Evolutionary conservation across 345 rosid species (phyloP).

Genomic region (Salix arbutifolia): DNA sequence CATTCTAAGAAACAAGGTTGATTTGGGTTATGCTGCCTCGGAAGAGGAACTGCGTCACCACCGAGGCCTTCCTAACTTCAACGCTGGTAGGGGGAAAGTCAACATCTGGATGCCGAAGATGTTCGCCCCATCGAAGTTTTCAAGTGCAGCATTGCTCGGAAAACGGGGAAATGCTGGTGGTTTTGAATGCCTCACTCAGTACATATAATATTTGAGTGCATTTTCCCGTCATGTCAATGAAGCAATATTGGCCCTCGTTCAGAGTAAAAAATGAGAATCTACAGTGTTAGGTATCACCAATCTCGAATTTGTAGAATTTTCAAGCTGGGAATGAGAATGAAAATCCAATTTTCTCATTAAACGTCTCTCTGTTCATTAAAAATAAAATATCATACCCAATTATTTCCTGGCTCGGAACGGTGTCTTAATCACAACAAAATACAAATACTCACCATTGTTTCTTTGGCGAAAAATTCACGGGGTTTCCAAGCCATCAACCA

Average conservation of each 20-base stretch:
- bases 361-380: background rate
- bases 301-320: background rate
- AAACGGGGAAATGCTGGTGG: slow-evolving; percentile 69
- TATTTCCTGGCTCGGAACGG: background rate
- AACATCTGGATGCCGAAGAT: slow-evolving; percentile 38
- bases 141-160: slow-evolving; percentile 67
- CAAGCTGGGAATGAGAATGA: background rate
- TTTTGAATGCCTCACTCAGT: slow-evolving; percentile 62
- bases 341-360: background rate
- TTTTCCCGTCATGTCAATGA: background rate
- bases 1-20: slow-evolving; percentile 59
- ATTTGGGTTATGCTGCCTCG: slow-evolving; percentile 56
- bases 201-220: slow-evolving; percentile 40
- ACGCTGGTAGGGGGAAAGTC: slow-evolving; percentile 59
- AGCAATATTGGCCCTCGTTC: background rate
- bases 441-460: background rate
- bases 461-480: background rate
- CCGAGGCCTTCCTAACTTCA: slow-evolving; percentile 57
- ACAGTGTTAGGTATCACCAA: background rate
- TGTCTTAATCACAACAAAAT: background rate
- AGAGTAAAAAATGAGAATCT: background rate
- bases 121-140: slow-evolving; percentile 61
- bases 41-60: slow-evolving; percentile 59
- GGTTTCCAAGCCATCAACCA: background rate
- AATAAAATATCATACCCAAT: background rate